Base-by-base conservation (phyloP, 2,329 filamentous ascomycete genomes). In the Dactylellina cionopaga region DNA sequence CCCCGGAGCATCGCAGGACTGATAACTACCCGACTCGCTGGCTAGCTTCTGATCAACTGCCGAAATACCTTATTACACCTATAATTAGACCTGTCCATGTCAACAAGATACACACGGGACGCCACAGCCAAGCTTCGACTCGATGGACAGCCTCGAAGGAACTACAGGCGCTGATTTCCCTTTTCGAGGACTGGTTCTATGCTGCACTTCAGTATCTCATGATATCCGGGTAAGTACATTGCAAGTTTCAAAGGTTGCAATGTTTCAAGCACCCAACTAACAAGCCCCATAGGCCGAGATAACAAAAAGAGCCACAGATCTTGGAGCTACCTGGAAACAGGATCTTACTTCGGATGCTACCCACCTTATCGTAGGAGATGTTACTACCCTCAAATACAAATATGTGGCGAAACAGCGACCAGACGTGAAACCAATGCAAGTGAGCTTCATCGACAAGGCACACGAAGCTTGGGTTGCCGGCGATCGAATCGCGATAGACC, bases 261-360 rank as follows among this genome's bases (percentile, higher is more conserved):
- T 17, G 5, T 55, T 35, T n/a, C 58, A 11, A 5, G 2, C 68
- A 86, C 84, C 81, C 82, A 5, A 29, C 56, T 54, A 41, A 54
- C 54, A 24, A 22, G 25, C 17, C 7, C 25, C 22, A 55, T 74
- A 85, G 84, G 79, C 81, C 43, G 83, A 87, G 59, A 84, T 92
- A 51, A 87, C 86, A 13, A 81, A 84, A 51, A 87, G 88, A 72
- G 90, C 91, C 15, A 81, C 84, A 74, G 88, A 96, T 79, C 92
- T 99, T 84, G 95, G 95, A 75, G 95, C 93, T 54, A 81, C 86
- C 71, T 91, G 96, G 84, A 92, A 91, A 77, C 90, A 92, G 80
- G 93, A 99, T 80, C 87, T 99, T 44, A 98, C 93, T n/a, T 91
- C 91, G 64, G 92, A 97, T 80, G 92, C 96, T 49, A 98, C 95